Evolutionary conservation across 1,139 yeast species (phyloP), one percentile per base, ranked within the genome.

Genomic region (Taphrina flavorubra): DNA sequence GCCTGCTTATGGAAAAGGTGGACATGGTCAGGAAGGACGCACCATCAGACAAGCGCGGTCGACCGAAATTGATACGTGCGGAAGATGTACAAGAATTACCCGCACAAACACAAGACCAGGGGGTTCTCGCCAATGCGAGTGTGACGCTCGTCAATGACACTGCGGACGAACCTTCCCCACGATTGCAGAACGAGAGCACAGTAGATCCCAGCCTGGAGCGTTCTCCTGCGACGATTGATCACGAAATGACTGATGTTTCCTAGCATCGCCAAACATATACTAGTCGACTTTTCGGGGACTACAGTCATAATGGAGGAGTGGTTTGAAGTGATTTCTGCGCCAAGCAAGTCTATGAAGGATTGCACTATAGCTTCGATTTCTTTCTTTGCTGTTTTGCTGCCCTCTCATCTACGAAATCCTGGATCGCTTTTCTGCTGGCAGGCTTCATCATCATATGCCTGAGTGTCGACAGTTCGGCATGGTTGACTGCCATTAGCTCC

Each of bases 331-430:
- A 25, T 25, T 25, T 25, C 31, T 4, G 2, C 31, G 4, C 4
- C 31, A 4, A 25, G 31, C 31, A 25, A 4, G 42, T 11, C 42
- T 39, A 10, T 39, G 6, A 16, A 14, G 8, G 47, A 10, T 36
- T 53, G 10, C 6, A 4, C 47, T 57, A 57, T 34, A 57, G 16
- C 37, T 42, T 57, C 31, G 51, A 40, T 40, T 58, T 58, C 25
- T 53, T 53, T 13, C 16, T 53, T 31, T 53, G 58, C 51, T 40
- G 40, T 55, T 62, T 62, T 6, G 66, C 59, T 8, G 66, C 66
- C 18, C 67, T 31, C 16, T 56, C 47, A 25, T 63, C 67, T 13
- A 63, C 67, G 36, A 63, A 63, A 13, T 46, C 61, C 31, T 63
- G 67, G 10, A 63, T 63, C 13, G 67, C 61, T 40, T 46, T 36